Evolutionary conservation across 2,329 filamentous ascomycete species (phyloP), one percentile per base, ranked within the genome.

Genomic region (Colletotrichum sidae): DNA sequence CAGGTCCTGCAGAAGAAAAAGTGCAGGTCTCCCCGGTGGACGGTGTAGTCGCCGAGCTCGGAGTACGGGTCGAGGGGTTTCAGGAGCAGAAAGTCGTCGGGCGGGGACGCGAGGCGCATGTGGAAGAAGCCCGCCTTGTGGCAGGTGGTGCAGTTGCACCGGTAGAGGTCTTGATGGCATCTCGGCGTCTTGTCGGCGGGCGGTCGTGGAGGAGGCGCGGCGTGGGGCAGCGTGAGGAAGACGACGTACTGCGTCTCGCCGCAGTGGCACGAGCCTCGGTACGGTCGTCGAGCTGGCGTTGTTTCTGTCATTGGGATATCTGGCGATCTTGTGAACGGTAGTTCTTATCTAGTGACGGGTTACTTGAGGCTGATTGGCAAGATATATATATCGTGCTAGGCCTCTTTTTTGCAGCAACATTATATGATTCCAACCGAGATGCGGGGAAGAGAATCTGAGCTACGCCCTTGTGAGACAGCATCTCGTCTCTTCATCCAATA

Each of bases 81-180:
- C 2, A 83, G 74, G 9, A 86, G 76, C 8, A 80, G 70, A 70
- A 85, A 86, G 71, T 85, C 81, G 13, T 79, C 71, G 15, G 71
- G 69, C 11, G 67, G 44, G 38, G 65, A 67, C 47, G 68, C 71
- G 9, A 79, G 74, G 10, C 82, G 79, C 49, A 81, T 71, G 69
- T 85, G 82, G 67, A 84, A 80, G 63, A 80, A 76, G 12, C 77
- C 78, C 66, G 79, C 75, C 68, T 85, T 85, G 53, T 83, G 80
- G 71, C 83, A 85, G 10, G 79, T 77, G 10, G 73, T 79, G 71
- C 83, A 85, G 67, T 85, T 85, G 75, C 82, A 85, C 67, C 78
- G 73, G 73, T 78, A 76, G 61, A 79, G 60, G 55, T 66, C 53
- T 60, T 77, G 73, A 42, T 63, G 52, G 13, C 64, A n/a, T 45